Base-by-base conservation (phyloP, 2,329 filamentous ascomycete species). In the Fusarium tupiense region DNA sequence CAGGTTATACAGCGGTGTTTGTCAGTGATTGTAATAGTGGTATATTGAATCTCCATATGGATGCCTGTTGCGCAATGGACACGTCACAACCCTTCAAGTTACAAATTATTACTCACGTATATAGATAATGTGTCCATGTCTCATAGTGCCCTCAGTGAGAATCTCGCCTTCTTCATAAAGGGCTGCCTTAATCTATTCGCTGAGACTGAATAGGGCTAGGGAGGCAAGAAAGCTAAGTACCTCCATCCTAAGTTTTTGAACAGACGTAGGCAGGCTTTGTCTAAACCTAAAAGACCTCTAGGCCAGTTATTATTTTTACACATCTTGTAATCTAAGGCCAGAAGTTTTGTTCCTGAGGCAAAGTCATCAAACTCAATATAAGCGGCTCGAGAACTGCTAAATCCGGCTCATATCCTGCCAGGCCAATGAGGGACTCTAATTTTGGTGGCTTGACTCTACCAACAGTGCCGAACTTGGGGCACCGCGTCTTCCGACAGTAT, bases 401-500 rank as follows among this genome's bases (percentile, higher is more conserved):
- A 40, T 31, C 26, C 52, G 52, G 24, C 20, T 41, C 20, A 29
- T 41, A 22, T 4, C 52, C 52, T 1, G 11, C 8, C 35, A 43
- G 16, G 24, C 52, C 52, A 56, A 56, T 56, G 10, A 14, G 20
- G 3, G 52, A 11, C 52, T 56, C 29, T n/a, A 13, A 38, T 17
- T 26, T 20, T 33, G 20, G 31, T 60, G 57, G 44, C 43, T 60
- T 56, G 52, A 5, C 20, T 54, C 24, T 29, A 17, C 35, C 24
- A 22, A 53, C 31, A 22, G n/a, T 37, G 31, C n/a, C 20, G 33
- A 56, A n/a, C 24, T n/a, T 29, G 10, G 19, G 13, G 31, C 52
- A 43, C 67, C 41, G 47, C 67, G 20, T 61, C 49, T 70, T 71
- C 60, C 47, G 16, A 59, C 26, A 46, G 40, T 58, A 37, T 53